Percentiles rank a stretch among this genome's conserved stretches.
Evolutionary conservation across 768 basidiomycete genomes (phyloP).

Genomic region (Xerocomellus intermedius): DNA sequence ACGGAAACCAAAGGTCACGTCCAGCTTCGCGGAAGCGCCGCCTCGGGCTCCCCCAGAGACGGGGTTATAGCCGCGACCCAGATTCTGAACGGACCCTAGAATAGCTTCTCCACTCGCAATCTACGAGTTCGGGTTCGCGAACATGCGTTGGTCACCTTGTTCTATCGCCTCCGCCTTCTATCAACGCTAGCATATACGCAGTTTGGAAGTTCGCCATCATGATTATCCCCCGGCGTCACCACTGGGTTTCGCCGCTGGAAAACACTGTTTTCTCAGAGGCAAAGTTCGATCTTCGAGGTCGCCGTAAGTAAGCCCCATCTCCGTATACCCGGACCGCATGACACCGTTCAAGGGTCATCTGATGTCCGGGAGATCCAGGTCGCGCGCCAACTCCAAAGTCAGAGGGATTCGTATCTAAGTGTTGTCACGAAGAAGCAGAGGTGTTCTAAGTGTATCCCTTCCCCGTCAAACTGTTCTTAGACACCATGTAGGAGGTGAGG

Average conservation of each 20-base stretch:
- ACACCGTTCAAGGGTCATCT: conserved; percentile 11
- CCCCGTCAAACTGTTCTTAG: not conserved
- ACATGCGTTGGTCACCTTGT: not conserved
- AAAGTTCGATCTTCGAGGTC: not conserved
- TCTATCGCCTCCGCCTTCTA: not conserved
- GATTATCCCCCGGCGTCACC: not conserved
- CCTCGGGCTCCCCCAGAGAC: not conserved
- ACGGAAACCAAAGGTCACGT: not conserved
- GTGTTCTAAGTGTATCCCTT: not conserved
- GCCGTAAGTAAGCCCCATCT: not conserved
- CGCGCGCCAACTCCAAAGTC: not conserved
- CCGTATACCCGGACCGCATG: conserved; percentile 6
- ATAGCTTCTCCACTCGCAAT: not conserved
- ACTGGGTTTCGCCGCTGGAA: not conserved
- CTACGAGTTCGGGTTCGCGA: not conserved
- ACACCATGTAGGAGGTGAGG: conserved; percentile 23
- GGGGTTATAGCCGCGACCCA: not conserved
- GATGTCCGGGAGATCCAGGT: conserved; percentile 7
- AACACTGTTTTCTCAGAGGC: not conserved
- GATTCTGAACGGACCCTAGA: not conserved
- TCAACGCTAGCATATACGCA: not conserved
- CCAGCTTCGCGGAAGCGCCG: not conserved
- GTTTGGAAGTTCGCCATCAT: not conserved
- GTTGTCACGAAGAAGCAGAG: not conserved
- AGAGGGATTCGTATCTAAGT: conserved; percentile 11